Base-by-base conservation (phyloP, 2,329 filamentous ascomycete species). In the Cadophora gregata region DNA sequence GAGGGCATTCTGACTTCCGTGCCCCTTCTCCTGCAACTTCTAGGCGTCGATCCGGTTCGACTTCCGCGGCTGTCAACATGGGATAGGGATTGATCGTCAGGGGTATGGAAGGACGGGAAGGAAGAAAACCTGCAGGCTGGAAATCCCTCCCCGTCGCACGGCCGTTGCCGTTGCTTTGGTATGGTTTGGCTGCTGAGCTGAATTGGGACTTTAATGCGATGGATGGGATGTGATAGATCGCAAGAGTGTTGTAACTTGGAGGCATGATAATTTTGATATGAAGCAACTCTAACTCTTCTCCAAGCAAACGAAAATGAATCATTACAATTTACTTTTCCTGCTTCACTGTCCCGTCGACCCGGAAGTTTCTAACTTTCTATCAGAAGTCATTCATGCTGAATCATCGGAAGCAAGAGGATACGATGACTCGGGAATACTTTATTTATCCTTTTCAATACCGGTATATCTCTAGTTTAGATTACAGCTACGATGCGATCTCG, bases 11-110 rank as follows among this genome's bases (percentile, higher is more conserved):
- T 36, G 16, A n/a, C 33, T 19, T 27, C 31, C 21, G 31, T 25
- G 19, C 31, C 31, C 33, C n/a, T 42, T 27, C 33, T 9, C 1
- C 10, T 47, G 1, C 6, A 47, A 53, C 10, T 45, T 27, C 21
- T 25, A 16, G 58, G 36, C 56, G 58, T 61, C 48, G 63, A 65
- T 65, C 63, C 56, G 63, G 63, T 65, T 42, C 47, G 16, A 60
- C 55, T 65, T 61, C 63, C 63, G 56, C 63, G 56, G 56, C 63
- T 61, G 45, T 51, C 31, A 24, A 45, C 63, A 64, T 59, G 31
- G n/a, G 27, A n/a, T 55, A 6, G 50, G 27, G 3, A 21, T 21
- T 27, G 63, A 65, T 61, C 59, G n/a, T 65, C 63, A 65, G 63
- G 56, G 63, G 45, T 31, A 29, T 42, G n/a, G 25, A 33, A 38